Evolutionary conservation across 305 asterid genomes (phyloP), one percentile per base, ranked within the genome.

Genomic region (Euphrasia arctica): DNA sequence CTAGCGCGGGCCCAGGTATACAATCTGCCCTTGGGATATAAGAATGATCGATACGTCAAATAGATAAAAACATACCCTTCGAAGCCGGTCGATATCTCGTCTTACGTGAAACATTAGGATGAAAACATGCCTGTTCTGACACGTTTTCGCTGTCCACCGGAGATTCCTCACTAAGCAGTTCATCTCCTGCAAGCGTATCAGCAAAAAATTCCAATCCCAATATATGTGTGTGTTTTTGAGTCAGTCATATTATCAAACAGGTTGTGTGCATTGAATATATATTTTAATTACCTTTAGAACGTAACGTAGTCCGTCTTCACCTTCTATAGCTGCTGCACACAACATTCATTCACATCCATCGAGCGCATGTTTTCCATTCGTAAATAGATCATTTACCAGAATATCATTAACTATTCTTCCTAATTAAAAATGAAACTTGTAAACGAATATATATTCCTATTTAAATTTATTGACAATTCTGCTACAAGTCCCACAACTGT

Each of bases 81-180:
- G 70, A 85, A 63, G 28, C 87, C 93, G 42, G 84, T 81, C 0
- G 93, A 78, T 71, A 85, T 85, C 65, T 83, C 90, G 58, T 85
- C 88, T n/a, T n/a, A n/a, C n/a, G n/a, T n/a, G 4, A 29, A 29
- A 0, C 0, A 0, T 0, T 29, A 29, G 32, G 34, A 31, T 31
- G 34, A 31, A 31, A 32, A 32, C 88, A 81, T 83, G 79, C 88
- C 90, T 50, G 85, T 74, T 4, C 90, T 83, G 1, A 83, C 82
- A n/a, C 88, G 79, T 54, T 82, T 81, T 58, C 67, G 77, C 60
- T 82, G 83, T 43, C 89, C 91, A 49, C 92, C 87, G 1, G 92
- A 82, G 50, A 85, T 83, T 13, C 91, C 11, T 1, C 22, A 18
- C 83, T 67, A 7, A 72, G 51, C 87, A 86, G 72, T 7, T 74